Conservation (phyloP, 2,329 filamentous ascomycete species). For the Fusarium chlamydosporum region DNA sequence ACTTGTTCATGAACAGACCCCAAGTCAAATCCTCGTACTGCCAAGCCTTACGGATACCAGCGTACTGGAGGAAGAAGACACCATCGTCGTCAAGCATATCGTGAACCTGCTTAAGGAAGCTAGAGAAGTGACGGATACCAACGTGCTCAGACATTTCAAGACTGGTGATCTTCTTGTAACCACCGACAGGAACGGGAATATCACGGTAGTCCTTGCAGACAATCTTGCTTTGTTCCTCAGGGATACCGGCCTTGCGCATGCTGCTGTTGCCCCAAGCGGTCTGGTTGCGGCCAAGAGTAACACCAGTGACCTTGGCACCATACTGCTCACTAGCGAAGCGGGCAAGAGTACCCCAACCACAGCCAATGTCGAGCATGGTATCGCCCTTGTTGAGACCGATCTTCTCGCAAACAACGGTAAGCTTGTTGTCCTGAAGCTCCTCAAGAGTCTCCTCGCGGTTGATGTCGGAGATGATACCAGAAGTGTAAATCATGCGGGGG, state of each 20-base stretch:
- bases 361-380: slow-evolving; percentile 91
- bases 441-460: slow-evolving; percentile 91
- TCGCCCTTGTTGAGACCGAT: slow-evolving; percentile 87
- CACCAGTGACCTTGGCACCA: slow-evolving; percentile 85
- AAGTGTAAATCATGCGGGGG: slow-evolving; percentile 99
- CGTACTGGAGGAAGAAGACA: slow-evolving; percentile 95
- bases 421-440: slow-evolving; percentile 97
- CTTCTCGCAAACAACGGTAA: slow-evolving; percentile 96
- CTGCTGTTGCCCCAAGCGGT: slow-evolving; percentile 96
- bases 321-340: slow-evolving; percentile 95
- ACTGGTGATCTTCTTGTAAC: slow-evolving; percentile 95
- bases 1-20: slow-evolving; percentile 99
- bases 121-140: slow-evolving; percentile 87
- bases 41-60: slow-evolving; percentile 93
- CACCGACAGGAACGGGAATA: slow-evolving; percentile 77
- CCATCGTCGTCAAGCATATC: slow-evolving; percentile 98
- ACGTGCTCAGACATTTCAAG: slow-evolving; percentile 99
- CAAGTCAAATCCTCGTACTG: slow-evolving; percentile 98
- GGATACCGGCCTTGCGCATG: slow-evolving; percentile 83
- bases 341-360: slow-evolving; percentile 96
- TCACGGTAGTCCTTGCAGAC: slow-evolving; percentile 98
- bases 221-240: slow-evolving; percentile 90
- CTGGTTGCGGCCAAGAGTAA: slow-evolving; percentile 96
- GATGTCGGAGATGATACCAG: slow-evolving; percentile 90
- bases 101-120: slow-evolving; percentile 88